Evolutionary conservation across 345 rosid genomes (phyloP), one percentile per base, ranked within the genome.

Genomic region (Mallotus nudiflorus): DNA sequence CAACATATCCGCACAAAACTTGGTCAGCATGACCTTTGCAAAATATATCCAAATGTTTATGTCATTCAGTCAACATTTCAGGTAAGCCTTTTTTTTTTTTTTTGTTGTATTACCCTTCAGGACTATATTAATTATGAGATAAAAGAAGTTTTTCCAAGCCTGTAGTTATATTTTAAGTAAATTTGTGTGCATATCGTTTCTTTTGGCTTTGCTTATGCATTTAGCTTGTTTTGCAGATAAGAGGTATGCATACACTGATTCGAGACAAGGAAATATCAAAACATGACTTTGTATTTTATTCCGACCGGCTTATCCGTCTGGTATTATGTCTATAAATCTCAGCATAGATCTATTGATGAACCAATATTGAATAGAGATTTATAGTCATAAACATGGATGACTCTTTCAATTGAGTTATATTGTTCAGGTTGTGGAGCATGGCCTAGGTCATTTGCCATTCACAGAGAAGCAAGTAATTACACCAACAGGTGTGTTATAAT

Each of bases 201-300:
- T 33, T 20, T 19, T 68, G 0, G 44, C 24, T 42, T 56, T 63
- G 62, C 62, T 63, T 42, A 40, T 44, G 62, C 20, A 48, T 1
- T 2, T 9, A 15, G 46, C 40, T 46, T 45, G n/a, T 79, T 61
- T 76, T 63, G 70, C 89, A 96, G 98, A 96, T 96, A 73, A 82
- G 97, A 87, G 99, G 98, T 57, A 92, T 96, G 99, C 99, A 96
- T 77, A 96, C 99, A 73, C 85, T 96, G 82, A 96, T 96, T 75
- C 92, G 99, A 63, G 98, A 96, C 81, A 82, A 76, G 68, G 97
- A 88, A 58, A 92, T 92, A 82, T 89, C 99, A 27, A 96, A 92
- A 86, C 99, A 92, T 77, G 99, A 92, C 81, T 96, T 96, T 73
- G 93, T 92, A 49, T 96, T 96, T 82, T 96, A 96, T 75, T 96